Evolutionary conservation across 2,329 filamentous ascomycete genomes (phyloP).

Genomic region (Zopfia rhizophila): DNA sequence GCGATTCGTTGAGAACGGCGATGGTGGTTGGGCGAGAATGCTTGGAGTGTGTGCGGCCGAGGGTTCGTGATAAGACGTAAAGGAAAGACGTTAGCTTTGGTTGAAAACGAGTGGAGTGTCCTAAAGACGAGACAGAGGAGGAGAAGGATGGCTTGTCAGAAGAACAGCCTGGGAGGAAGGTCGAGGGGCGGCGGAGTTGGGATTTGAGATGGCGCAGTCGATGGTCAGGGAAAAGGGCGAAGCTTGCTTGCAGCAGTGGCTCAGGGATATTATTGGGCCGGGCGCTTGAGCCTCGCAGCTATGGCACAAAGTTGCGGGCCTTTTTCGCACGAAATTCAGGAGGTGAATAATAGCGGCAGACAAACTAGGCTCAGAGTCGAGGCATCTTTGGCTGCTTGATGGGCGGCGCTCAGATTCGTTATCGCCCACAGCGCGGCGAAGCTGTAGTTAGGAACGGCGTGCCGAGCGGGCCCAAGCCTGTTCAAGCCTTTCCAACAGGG

Average conservation of each 20-base stretch:
- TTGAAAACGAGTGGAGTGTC: conserved; percentile 44
- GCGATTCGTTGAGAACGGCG: background rate
- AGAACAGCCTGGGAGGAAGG: too few species aligned
- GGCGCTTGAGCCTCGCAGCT: conserved; percentile 2
- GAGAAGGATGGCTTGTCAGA: too few species aligned
- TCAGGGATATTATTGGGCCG: conserved; percentile 7
- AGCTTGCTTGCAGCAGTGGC: conserved; percentile 1
- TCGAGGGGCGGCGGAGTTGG: conserved; percentile 12
- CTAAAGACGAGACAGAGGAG: conserved; percentile 26
- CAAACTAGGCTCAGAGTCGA: too few species aligned
- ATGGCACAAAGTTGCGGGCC: too few species aligned
- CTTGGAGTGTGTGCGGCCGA: conserved; percentile 15
- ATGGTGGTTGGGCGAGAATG: conserved; percentile 5
- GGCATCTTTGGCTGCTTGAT: too few species aligned
- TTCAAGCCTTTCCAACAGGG: too few species aligned
- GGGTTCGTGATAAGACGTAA: conserved; percentile 1
- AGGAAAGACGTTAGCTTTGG: conserved; percentile 8
- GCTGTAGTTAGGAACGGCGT: too few species aligned
- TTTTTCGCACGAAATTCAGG: background rate
- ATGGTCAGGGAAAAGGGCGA: background rate
- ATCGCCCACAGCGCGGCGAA: too few species aligned
- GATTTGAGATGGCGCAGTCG: conserved; percentile 4
- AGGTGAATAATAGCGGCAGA: background rate
- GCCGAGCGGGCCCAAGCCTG: too few species aligned
- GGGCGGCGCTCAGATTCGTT: too few species aligned